phyloP scores from a whole-genome alignment of 2,329 filamentous ascomycete species.

The Pseudocercospora musae region DNA sequence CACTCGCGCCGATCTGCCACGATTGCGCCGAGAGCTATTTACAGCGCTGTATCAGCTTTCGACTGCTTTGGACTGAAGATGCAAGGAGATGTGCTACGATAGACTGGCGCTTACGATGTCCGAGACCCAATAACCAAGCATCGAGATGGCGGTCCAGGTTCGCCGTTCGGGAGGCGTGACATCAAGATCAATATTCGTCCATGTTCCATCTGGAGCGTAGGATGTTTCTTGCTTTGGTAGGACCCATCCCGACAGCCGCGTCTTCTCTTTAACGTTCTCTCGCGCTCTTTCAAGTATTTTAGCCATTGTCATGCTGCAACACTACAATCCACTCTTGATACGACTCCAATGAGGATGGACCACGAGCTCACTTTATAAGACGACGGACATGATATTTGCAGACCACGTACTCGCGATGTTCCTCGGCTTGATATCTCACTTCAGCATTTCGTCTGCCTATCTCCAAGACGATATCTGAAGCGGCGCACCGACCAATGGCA shows the following conservation, averaged over 20 bases:
- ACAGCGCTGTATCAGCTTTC: not conserved
- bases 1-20: conserved; percentile 46
- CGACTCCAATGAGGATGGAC: not conserved
- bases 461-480: not conserved
- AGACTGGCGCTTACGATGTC: conserved; percentile 42
- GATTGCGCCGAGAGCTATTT: conserved; percentile 29
- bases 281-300: conserved; percentile 22
- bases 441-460: not conserved
- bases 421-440: not conserved
- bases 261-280: conserved; percentile 35
- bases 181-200: conserved; percentile 45
- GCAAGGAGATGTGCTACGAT: not conserved
- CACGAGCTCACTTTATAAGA: not conserved
- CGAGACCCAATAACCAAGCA: conserved; percentile 48
- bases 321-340: not conserved
- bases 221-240: conserved; percentile 40
- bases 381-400: no score
- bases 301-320: not conserved
- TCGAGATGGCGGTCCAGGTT: conserved; percentile 44
- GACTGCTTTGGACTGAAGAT: not conserved
- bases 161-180: conserved; percentile 46
- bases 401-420: no score
- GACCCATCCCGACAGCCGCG: conserved; percentile 40
- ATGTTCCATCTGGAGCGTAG: conserved; percentile 40
- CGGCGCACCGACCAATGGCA: not conserved